phyloP scores from a whole-genome alignment of 176 grass and related monocot genomes.

The Luzula sylvatica region DNA sequence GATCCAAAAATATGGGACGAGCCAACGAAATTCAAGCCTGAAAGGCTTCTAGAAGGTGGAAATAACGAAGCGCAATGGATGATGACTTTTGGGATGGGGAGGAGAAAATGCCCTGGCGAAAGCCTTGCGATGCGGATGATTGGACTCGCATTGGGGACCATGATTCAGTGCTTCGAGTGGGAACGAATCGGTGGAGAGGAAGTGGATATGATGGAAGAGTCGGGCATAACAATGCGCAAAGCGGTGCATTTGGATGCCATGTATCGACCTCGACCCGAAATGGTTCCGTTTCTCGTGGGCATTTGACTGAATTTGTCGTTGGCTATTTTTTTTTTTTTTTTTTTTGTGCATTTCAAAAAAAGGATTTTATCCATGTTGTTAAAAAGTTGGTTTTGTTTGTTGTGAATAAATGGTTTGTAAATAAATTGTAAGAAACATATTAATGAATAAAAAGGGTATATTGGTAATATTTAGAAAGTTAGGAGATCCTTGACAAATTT shows the following conservation, averaged over 20 bases:
- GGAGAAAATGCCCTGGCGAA: background rate
- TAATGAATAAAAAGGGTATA: too few relatives aligned
- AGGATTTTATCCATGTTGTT: background rate
- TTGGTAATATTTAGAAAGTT: too few relatives aligned
- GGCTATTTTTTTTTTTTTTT: too few relatives aligned
- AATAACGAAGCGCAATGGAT: background rate
- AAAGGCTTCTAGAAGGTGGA: constrained; percentile 23
- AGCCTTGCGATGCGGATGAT: constrained; percentile 7
- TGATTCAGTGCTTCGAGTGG: constrained; percentile 73
- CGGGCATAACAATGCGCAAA: constrained; percentile 21
- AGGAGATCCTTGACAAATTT: too few relatives aligned
- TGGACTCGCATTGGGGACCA: constrained; percentile 27
- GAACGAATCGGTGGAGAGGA: background rate
- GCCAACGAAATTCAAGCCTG: constrained; percentile 22
- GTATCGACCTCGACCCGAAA: constrained; percentile 11
- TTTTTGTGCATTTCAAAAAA: background rate
- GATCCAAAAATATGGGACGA: constrained; percentile 25
- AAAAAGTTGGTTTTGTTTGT: background rate
- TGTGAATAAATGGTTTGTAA: too few relatives aligned
- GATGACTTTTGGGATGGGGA: background rate
- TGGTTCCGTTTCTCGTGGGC: constrained; percentile 1
- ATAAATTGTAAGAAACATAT: too few relatives aligned
- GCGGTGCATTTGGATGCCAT: constrained; percentile 24
- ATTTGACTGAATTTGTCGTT: constrained; percentile 10
- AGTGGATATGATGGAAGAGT: constrained; percentile 37